A percentile compares a stretch with the other conserved stretches of the same genome.
Conservation (phyloP, 2,329 filamentous ascomycete genomes). For the Diplodia scrobiculata region DNA sequence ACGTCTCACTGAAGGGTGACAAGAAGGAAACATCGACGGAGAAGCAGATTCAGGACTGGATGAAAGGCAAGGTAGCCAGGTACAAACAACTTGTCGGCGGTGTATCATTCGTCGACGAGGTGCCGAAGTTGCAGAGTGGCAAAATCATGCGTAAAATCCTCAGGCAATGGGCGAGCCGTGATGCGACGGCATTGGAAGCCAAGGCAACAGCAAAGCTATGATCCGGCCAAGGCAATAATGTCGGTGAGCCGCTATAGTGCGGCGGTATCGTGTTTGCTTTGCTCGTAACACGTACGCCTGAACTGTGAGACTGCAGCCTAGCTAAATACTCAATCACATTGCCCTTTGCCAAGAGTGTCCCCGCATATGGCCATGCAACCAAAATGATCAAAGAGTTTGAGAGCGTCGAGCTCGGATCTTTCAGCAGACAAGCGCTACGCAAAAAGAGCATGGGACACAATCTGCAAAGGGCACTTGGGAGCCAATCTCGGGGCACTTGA, state of each 20-base stretch:
- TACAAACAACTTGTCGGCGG: slow-evolving; percentile 72
- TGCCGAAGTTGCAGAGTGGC: slow-evolving; percentile 58
- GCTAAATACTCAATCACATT: neutral
- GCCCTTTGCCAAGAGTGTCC: neutral
- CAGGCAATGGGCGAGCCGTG: slow-evolving; percentile 60
- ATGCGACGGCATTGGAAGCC: slow-evolving; percentile 45
- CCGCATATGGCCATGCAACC: neutral
- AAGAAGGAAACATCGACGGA: slow-evolving; percentile 49
- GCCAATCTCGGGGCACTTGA: neutral
- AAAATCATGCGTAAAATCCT: slow-evolving; percentile 67
- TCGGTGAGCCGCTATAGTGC: neutral
- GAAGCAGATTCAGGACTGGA: slow-evolving; percentile 62
- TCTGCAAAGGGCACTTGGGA: no score
- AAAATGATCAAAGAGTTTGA: neutral
- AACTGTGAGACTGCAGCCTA: neutral
- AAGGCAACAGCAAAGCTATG: slow-evolving; percentile 28
- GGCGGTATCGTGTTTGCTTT: neutral
- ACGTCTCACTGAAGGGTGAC: slow-evolving; percentile 54
- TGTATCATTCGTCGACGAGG: slow-evolving; percentile 66
- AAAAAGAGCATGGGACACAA: neutral
- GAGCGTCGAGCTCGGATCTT: neutral
- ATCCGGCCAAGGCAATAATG: neutral
- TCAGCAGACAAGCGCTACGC: neutral
- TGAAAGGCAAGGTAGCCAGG: slow-evolving; percentile 63
- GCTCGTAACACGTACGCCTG: neutral